Conservation (phyloP, 1,139 yeast genomes). For the Candida gigantensis region DNA sequence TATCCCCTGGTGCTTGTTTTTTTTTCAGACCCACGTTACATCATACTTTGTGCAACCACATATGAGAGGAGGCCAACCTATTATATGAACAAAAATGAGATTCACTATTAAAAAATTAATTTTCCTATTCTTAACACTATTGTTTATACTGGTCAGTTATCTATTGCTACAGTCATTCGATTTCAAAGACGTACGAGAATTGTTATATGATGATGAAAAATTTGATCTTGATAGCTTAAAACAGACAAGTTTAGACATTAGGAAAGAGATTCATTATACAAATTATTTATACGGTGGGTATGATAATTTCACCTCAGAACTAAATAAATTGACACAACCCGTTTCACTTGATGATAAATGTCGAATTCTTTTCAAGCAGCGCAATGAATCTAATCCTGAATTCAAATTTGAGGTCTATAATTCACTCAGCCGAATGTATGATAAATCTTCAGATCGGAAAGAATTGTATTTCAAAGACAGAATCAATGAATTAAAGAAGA, state of each 20-base stretch:
- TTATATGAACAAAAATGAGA: conserved; percentile 17
- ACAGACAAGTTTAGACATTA: conserved; percentile 15
- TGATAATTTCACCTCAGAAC: conserved; percentile 20
- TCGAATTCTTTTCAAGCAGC: conserved; percentile 27
- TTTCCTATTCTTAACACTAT: conserved; percentile 2
- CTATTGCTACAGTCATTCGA: conserved; percentile 4
- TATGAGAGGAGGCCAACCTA: too few species aligned
- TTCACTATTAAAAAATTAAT: conserved; percentile 16
- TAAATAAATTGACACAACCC: conserved; percentile 13
- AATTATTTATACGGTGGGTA: conserved; percentile 31
- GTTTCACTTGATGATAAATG: conserved; percentile 30
- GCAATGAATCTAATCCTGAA: conserved; percentile 22
- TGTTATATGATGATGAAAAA: conserved; percentile 7
- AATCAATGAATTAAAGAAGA: conserved; percentile 6
- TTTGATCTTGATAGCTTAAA: conserved; percentile 16
- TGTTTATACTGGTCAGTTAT: conserved; percentile 6
- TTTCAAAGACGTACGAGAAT: conserved; percentile 1
- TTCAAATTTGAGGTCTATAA: conserved; percentile 25
- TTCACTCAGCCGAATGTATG: conserved; percentile 17
- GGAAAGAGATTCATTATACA: conserved; percentile 28
- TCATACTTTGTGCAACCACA: too few species aligned
- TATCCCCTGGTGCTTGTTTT: too few species aligned
- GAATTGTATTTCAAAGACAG: conserved; percentile 11
- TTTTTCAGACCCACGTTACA: too few species aligned
- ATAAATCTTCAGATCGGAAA: conserved; percentile 28